Percentiles rank a stretch among this genome's conserved stretches.
These are phyloP conservation scores for Alternaria gansuensis DNA, from an alignment of 2,329 filamentous ascomycete genomes.

Conservation along the genomic window DNA sequence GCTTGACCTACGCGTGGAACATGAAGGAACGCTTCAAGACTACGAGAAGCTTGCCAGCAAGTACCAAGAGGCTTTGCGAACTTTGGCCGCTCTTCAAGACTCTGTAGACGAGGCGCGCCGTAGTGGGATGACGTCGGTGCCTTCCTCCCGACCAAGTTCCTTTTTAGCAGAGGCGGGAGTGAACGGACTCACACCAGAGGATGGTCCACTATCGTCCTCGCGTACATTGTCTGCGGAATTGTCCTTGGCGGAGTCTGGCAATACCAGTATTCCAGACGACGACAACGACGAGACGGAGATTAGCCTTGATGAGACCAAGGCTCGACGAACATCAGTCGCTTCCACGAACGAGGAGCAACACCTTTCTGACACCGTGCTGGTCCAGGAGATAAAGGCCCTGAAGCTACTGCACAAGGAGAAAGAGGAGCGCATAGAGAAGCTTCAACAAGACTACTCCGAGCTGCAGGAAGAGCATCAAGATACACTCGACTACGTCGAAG, in stretches of 20 bases:
- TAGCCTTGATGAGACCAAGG: conserved; percentile 69
- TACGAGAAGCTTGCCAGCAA: conserved; percentile 84
- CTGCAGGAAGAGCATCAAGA: conserved; percentile 84
- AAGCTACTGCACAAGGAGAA: conserved; percentile 77
- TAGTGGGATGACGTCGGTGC: conserved; percentile 60
- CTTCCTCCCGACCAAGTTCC: conserved; percentile 72
- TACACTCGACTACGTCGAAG: conserved; percentile 84
- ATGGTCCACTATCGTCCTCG: conserved; percentile 76
- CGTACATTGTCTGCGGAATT: conserved; percentile 94
- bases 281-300: conserved; percentile 58
- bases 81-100: conserved; percentile 86
- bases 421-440: conserved; percentile 74
- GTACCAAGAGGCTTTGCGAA: conserved; percentile 87
- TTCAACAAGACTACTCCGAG: conserved; percentile 81
- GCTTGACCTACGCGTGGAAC: conserved; percentile 86
- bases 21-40: conserved; percentile 83
- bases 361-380: conserved; percentile 25
- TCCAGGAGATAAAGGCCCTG: conserved; percentile 74
- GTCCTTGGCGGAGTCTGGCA: conserved; percentile 78
- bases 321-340: conserved; percentile 34
- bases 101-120: conserved; percentile 80
- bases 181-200: conserved; percentile 72
- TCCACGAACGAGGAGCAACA: conserved; percentile 29
- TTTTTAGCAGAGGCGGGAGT: conserved; percentile 83
- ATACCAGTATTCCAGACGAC: conserved; percentile 43